Percentiles rank a stretch among this genome's conserved stretches.
These are phyloP conservation scores for Rhodotorula toruloides DNA, from an alignment of 768 basidiomycete species.

Conservation along the genomic window DNA sequence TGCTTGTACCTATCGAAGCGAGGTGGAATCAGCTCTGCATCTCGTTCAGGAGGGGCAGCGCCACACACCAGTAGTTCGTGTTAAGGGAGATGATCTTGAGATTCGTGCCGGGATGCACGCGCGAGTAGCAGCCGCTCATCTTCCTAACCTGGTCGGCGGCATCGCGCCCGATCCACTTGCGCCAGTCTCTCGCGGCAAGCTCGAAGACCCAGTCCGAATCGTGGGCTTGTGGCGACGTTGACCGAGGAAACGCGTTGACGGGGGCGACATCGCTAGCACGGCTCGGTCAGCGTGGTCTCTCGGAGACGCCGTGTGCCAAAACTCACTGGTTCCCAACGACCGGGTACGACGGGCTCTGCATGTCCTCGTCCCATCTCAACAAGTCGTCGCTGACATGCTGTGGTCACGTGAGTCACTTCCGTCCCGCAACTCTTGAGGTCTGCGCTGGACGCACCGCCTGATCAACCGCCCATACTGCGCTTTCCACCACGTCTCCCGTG, in stretches of 20 bases:
- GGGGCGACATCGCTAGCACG: slow-evolving; percentile 56
- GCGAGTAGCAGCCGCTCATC: slow-evolving; percentile 57
- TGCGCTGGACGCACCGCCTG: slow-evolving; percentile 21
- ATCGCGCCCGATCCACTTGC: slow-evolving; percentile 53
- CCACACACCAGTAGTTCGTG: slow-evolving; percentile 55
- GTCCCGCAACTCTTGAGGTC: too few species aligned
- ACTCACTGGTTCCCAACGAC: slow-evolving; percentile 45
- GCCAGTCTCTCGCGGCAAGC: slow-evolving; percentile 19
- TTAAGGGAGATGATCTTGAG: slow-evolving; percentile 59
- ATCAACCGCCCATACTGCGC: slow-evolving; percentile 30
- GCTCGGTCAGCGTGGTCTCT: neutral
- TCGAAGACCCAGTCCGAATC: slow-evolving; percentile 56
- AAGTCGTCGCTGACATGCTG: slow-evolving; percentile 25
- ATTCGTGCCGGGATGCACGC: slow-evolving; percentile 52
- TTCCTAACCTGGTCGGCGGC: slow-evolving; percentile 52
- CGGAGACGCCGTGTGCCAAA: too few species aligned
- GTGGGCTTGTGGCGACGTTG: slow-evolving; percentile 47
- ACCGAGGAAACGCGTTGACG: slow-evolving; percentile 58
- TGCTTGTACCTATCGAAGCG: slow-evolving; percentile 15
- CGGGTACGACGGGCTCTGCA: slow-evolving; percentile 23
- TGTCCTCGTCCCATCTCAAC: slow-evolving; percentile 16
- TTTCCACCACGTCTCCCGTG: slow-evolving; percentile 61
- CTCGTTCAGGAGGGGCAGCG: neutral
- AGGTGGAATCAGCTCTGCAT: neutral
- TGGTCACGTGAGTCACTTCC: too few species aligned